Evolutionary conservation across 441 rosid species (phyloP).

Genomic region (Isatis lusitanica): DNA sequence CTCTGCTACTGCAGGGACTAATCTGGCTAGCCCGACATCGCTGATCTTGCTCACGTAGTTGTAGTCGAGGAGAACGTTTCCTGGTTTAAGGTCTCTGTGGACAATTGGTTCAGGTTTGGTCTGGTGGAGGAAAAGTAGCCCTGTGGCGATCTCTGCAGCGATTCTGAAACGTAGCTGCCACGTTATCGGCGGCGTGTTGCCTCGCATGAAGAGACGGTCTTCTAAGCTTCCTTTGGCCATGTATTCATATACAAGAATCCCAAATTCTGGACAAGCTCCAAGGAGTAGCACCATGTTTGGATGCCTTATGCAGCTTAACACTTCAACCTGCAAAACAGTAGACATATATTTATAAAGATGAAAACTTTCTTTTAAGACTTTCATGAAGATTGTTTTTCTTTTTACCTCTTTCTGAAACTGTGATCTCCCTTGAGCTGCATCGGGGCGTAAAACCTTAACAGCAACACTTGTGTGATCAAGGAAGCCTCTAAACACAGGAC

Average conservation of each 20-base stretch:
- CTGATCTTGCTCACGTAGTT: slow-evolving; percentile 66
- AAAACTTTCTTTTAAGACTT: background rate
- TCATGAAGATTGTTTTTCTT: background rate
- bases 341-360: background rate
- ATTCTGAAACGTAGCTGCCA: slow-evolving; percentile 74
- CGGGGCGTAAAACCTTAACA: slow-evolving; percentile 67
- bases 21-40: slow-evolving; percentile 68
- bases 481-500: slow-evolving; percentile 64
- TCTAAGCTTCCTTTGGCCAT: slow-evolving; percentile 75
- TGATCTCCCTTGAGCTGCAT: slow-evolving; percentile 69
- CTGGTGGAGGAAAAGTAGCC: slow-evolving; percentile 66
- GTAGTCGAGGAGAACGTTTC: slow-evolving; percentile 58
- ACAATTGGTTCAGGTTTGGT: slow-evolving; percentile 74
- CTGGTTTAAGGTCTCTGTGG: slow-evolving; percentile 76
- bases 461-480: slow-evolving; percentile 68
- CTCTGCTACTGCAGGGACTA: slow-evolving; percentile 67
- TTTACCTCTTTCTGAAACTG: slow-evolving; percentile 67
- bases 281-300: slow-evolving; percentile 77
- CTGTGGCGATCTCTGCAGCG: slow-evolving; percentile 70
- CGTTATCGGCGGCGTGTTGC: slow-evolving; percentile 48
- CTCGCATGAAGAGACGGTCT: slow-evolving; percentile 51
- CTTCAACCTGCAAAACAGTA: slow-evolving; percentile 47
- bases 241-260: slow-evolving; percentile 66
- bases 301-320: slow-evolving; percentile 69
- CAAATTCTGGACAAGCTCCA: slow-evolving; percentile 74